Base-by-base conservation (phyloP, 768 basidiomycete genomes). In the Auriculariales sp. region DNA sequence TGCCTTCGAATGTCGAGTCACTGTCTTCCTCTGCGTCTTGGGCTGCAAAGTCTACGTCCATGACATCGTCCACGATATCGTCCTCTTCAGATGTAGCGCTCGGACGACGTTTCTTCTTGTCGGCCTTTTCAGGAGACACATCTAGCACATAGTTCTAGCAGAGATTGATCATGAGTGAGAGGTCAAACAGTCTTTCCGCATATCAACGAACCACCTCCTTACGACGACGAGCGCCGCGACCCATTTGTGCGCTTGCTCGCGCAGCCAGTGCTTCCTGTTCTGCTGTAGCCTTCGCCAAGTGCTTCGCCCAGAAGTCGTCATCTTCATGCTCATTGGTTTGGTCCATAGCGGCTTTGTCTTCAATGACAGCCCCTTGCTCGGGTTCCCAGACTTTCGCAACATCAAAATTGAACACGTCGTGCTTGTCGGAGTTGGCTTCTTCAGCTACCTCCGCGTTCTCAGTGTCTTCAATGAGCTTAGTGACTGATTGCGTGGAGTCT, bases 351-450 rank as follows among this genome's bases (percentile, higher is more conserved):
- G 69, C 57, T 4, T 66, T 69, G 42, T 83, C 83, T 29, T 66
- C 71, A 6, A 11, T 83, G 45, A 87, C 63, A 2, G 68, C 58
- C 49, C 82, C 82, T 59, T 83, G 82, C 52, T 83, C 79, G 22
- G 83, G 79, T 1, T 83, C 77, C 93, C 93, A 97, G 35, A 97
- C 74, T 62, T 93, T 92, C 10, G 93, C 91, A 58, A 93, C 94
- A 4, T 76, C 77, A 61, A 97, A 95, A n/a, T n/a, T n/a, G 7
- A 77, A 69, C 28, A 79, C 62, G 31, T 70, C 68, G n/a, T 72
- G 66, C 42, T 75, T 73, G 51, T 71, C 73, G 3, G 69, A 60
- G 17, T 64, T 62, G 2, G 63, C 57, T 53, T 73, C 71, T 46
- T 73, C 71, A 48, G 73, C 74, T 11, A 75, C 79, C 52, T 67